phyloP scores from a whole-genome alignment of 495 filamentous ascomycete species.

The Immersiella caudata region DNA sequence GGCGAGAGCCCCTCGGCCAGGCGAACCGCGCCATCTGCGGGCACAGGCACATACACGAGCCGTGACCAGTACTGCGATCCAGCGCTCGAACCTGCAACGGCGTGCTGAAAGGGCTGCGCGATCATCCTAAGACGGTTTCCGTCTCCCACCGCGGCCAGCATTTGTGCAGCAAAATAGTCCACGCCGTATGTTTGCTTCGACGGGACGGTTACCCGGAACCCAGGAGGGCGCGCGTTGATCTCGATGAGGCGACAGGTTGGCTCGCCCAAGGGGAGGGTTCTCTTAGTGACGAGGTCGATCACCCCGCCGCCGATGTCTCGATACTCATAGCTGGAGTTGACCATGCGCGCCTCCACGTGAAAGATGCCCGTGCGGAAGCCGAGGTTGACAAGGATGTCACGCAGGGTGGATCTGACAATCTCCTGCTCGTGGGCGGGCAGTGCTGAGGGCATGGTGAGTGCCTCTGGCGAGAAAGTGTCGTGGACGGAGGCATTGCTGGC shows the following conservation, averaged over 20 bases:
- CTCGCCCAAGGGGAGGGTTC: neutral
- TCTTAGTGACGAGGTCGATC: slow-evolving; percentile 22
- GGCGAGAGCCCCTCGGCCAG: slow-evolving; percentile 23
- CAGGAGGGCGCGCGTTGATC: slow-evolving; percentile 46
- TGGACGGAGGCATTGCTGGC: slow-evolving; percentile 22
- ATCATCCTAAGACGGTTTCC: slow-evolving; percentile 28
- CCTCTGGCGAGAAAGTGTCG: slow-evolving; percentile 43
- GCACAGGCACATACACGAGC: slow-evolving; percentile 37
- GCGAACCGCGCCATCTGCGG: slow-evolving; percentile 24
- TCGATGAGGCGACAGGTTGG: slow-evolving; percentile 41
- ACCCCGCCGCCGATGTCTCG: slow-evolving; percentile 26
- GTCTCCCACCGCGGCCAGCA: slow-evolving; percentile 41
- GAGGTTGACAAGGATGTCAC: slow-evolving; percentile 34
- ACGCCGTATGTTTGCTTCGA: slow-evolving; percentile 44
- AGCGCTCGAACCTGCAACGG: neutral
- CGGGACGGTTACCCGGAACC: slow-evolving; percentile 34
- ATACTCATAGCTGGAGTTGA: slow-evolving; percentile 39
- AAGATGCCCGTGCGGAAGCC: slow-evolving; percentile 42
- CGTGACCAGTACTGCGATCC: slow-evolving; percentile 36
- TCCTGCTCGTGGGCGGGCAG: slow-evolving; percentile 41
- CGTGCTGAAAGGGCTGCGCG: slow-evolving; percentile 31
- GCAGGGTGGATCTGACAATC: slow-evolving; percentile 34
- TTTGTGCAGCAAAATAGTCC: slow-evolving; percentile 41
- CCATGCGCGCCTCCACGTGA: slow-evolving; percentile 38
- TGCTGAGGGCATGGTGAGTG: slow-evolving; percentile 44